phyloP scores from a whole-genome alignment of 2,329 filamentous ascomycete species.

The Elsinoe perseae region DNA sequence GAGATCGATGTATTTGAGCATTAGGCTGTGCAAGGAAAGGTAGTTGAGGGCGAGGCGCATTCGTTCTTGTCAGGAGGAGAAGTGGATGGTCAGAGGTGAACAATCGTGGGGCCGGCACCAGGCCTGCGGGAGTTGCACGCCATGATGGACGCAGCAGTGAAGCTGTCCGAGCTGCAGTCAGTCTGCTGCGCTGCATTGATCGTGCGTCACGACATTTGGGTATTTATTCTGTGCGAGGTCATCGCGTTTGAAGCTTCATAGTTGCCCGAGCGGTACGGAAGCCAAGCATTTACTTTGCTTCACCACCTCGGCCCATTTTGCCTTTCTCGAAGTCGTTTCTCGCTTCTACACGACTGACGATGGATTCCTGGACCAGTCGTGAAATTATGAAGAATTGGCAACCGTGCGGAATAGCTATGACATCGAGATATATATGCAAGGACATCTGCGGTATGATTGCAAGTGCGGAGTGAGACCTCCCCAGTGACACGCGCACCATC shows the following conservation, averaged over 20 bases:
- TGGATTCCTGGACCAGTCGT: not conserved
- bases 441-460: not conserved
- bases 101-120: conserved; percentile 32
- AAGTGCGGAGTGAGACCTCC: not conserved
- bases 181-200: conserved; percentile 2
- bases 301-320: not conserved
- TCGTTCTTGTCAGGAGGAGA: conserved; percentile 43
- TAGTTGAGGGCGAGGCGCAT: conserved; percentile 50
- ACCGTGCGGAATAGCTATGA: not conserved
- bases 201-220: not conserved
- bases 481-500: not conserved
- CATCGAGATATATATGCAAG: not conserved
- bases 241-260: not conserved
- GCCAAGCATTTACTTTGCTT: not conserved
- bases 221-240: not conserved
- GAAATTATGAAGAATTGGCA: not conserved
- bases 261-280: too few relatives aligned
- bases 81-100: conserved; percentile 53
- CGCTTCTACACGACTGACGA: not conserved
- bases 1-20: conserved; percentile 26
- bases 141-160: conserved; percentile 6
- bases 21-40: conserved; percentile 56
- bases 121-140: not conserved
- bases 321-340: not conserved
- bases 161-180: conserved; percentile 1